Conservation (phyloP, 257 asterid species). For the Solanum rostratum region DNA sequence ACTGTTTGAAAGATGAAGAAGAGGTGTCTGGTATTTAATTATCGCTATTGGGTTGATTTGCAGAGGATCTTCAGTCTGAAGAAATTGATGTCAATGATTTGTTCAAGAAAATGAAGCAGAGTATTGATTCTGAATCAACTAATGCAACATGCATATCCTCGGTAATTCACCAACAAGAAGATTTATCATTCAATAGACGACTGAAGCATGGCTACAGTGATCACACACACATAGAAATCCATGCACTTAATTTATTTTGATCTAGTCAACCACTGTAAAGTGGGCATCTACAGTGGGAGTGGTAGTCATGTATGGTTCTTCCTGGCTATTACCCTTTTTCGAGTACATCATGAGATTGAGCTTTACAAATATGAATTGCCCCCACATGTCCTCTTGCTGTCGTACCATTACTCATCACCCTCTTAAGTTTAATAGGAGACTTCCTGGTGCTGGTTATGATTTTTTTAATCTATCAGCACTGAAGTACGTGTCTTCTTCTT, state of each 20-base stretch:
- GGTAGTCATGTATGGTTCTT: not conserved
- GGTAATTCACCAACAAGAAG: conserved; percentile 24
- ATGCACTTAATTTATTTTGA: not conserved
- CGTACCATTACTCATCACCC: not conserved
- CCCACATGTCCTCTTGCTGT: not conserved
- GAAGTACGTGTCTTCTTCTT: not conserved
- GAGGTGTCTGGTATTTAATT: not conserved
- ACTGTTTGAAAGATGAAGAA: not conserved
- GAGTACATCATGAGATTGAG: not conserved
- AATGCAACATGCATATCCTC: conserved; percentile 59
- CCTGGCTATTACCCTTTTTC: not conserved
- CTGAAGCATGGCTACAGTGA: not conserved
- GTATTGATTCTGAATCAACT: conserved; percentile 25
- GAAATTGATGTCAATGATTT: conserved; percentile 60
- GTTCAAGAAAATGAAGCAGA: conserved; percentile 44
- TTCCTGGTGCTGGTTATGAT: not conserved
- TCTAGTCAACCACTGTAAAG: not conserved
- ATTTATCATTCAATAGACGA: not conserved
- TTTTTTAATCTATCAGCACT: not conserved
- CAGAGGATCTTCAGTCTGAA: conserved; percentile 48
- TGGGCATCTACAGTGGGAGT: not conserved
- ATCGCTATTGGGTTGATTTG: not conserved
- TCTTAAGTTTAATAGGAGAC: not conserved
- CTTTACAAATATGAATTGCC: not conserved
- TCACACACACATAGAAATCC: not conserved